Base-by-base conservation (phyloP, 169 alveolate species). In the Plasmodium falciparum region DNA sequence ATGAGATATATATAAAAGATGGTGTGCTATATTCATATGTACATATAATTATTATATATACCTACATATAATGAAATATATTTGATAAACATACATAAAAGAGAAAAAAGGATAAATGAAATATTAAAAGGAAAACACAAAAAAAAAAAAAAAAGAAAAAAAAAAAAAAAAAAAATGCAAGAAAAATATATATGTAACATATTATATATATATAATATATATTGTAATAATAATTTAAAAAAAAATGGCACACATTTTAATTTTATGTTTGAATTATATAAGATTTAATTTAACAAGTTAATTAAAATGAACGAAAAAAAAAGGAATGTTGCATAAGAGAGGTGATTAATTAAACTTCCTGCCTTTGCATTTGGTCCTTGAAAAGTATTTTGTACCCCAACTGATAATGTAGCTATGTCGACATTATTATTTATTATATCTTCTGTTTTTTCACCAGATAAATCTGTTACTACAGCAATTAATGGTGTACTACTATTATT, bases 361-460 rank as follows among this genome's bases (percentile, higher is more conserved):
- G 73, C 22, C 9, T 49, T 49, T 6, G 45, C 11, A 56, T 58
- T 72, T 49, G 69, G 49, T 24, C 26, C 52, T 70, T 26, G 17
- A 69, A 67, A 80, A 49, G 90, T 65, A 54, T 67, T 70, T 33
- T 80, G 83, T 9, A 80, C 63, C 49, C 58, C 90, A 11, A 65
- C 52, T 50, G 72, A 33, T 22, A 80, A 80, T n/a, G 73, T 26
- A 11, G 33, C 22, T 20, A 69, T 13, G 22, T 80, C 73, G n/a
- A 80, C 69, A 58, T 80, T 80, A 15, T 80, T 33, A 5, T 80
- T 66, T 49, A 80, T 69, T 71, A 80, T 67, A 20, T 54, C 90
- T 11, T 80, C 83, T 22, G 83, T 56, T 29, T 66, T 58, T 58
- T 67, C 90, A 4, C 85, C 83, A 11, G 3, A 24, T 39, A 45